These are phyloP conservation scores for Rhizopogon vulgaris DNA, from an alignment of 768 basidiomycete species.

Conservation along the genomic window DNA sequence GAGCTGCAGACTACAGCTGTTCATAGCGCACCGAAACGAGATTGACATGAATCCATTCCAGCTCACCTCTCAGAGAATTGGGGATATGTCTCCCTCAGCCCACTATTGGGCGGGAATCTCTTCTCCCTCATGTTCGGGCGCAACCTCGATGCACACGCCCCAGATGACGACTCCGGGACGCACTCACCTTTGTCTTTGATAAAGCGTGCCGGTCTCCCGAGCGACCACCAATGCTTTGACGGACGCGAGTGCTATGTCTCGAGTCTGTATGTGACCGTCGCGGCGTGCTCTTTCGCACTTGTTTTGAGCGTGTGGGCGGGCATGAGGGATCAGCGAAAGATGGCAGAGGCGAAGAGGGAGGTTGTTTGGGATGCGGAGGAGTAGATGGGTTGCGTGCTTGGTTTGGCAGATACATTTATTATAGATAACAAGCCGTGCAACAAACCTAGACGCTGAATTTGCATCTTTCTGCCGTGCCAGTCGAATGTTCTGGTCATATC, in stretches of 20 bases:
- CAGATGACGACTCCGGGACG: conserved; percentile 2
- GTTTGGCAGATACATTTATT: neutral
- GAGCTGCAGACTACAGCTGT: conserved; percentile 24
- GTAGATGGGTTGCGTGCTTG: neutral
- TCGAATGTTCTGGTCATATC: neutral
- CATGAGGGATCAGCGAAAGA: conserved; percentile 25
- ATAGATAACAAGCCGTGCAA: neutral
- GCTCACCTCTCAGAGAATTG: conserved; percentile 82
- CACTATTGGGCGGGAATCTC: conserved; percentile 73
- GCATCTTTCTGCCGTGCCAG: neutral
- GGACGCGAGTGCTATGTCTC: conserved; percentile 57
- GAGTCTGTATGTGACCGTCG: conserved; percentile 43
- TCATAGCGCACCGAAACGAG: neutral
- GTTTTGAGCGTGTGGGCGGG: conserved; percentile 32
- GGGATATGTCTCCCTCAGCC: conserved; percentile 72
- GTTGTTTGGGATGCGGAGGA: conserved; percentile 18
- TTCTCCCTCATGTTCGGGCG: conserved; percentile 81
- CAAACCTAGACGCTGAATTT: neutral
- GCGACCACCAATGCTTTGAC: conserved; percentile 43
- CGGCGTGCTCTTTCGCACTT: conserved; percentile 30
- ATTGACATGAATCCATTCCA: conserved; percentile 14
- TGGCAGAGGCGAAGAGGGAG: conserved; percentile 26
- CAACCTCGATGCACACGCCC: conserved; percentile 69
- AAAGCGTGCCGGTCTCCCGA: conserved; percentile 14
- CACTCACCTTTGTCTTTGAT: neutral